Conservation (phyloP, 2,329 filamentous ascomycete species). For the Colletotrichum cereale region DNA sequence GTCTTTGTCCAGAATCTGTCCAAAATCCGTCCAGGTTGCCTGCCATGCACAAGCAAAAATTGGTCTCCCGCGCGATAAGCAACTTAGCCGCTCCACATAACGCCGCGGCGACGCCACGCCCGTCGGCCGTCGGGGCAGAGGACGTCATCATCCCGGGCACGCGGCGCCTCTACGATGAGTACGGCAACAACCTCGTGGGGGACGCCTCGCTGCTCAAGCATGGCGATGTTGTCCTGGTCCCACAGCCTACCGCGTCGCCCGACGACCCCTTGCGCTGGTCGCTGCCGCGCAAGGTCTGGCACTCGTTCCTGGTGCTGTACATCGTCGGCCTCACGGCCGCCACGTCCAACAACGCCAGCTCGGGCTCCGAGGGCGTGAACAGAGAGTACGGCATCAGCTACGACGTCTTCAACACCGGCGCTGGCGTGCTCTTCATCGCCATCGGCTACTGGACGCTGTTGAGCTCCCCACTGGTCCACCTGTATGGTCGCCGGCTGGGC, state of each 20-base stretch:
- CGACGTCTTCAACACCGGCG: conserved; percentile 66
- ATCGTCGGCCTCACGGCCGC: conserved; percentile 68
- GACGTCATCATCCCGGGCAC: conserved; percentile 37
- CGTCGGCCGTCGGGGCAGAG: conserved; percentile 2
- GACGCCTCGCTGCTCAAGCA: conserved; percentile 42
- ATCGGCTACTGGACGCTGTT: conserved; percentile 69
- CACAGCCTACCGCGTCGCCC: conserved; percentile 64
- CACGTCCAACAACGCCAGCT: conserved; percentile 67
- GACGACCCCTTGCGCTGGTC: conserved; percentile 68
- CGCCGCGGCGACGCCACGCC: neutral
- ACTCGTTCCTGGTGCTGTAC: conserved; percentile 64
- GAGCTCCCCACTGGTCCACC: conserved; percentile 63
- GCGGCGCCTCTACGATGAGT: conserved; percentile 35
- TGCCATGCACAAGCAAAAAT: neutral
- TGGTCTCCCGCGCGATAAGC: neutral
- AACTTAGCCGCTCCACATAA: conserved; percentile 22
- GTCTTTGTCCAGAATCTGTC: neutral
- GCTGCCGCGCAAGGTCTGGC: conserved; percentile 59
- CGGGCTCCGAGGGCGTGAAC: conserved; percentile 63
- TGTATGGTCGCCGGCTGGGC: conserved; percentile 67
- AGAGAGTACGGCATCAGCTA: conserved; percentile 64
- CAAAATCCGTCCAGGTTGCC: neutral
- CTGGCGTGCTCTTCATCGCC: conserved; percentile 66
- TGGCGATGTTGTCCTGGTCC: conserved; percentile 63
- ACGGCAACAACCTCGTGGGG: conserved; percentile 17